These are phyloP conservation scores for Amanita pallidorosea DNA, from an alignment of 768 basidiomycete genomes.

Conservation along the genomic window DNA sequence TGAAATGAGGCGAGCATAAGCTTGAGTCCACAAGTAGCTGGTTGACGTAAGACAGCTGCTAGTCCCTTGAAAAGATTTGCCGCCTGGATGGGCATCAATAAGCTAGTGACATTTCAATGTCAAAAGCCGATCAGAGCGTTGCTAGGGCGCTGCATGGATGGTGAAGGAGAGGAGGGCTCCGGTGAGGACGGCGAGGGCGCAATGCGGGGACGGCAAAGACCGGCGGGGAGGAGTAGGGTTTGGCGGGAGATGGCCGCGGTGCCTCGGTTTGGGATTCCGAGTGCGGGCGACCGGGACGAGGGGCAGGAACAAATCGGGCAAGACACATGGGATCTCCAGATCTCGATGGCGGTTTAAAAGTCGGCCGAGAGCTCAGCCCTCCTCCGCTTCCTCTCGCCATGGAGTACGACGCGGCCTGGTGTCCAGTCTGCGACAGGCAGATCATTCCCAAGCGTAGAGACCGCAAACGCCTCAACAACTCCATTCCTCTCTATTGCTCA, in stretches of 20 bases:
- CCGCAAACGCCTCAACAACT: conserved; percentile 39
- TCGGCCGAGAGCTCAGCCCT: conserved; percentile 6
- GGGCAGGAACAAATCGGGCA: conserved; percentile 6
- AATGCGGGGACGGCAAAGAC: background rate
- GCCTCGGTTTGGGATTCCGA: conserved; percentile 12
- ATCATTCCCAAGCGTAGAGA: conserved; percentile 39
- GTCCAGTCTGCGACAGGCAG: conserved; percentile 68
- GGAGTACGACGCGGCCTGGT: conserved; percentile 67
- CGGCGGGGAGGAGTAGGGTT: conserved; percentile 3
- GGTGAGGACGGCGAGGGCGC: background rate
- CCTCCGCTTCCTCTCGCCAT: conserved; percentile 15
- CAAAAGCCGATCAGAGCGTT: background rate
- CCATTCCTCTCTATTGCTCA: conserved; percentile 79
- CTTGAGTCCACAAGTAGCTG: no score
- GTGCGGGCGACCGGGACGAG: conserved; percentile 17
- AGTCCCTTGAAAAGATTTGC: no score
- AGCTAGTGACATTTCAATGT: background rate
- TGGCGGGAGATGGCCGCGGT: conserved; percentile 15
- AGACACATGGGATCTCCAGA: conserved; percentile 5
- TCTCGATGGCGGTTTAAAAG: conserved; percentile 19
- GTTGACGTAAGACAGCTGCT: no score
- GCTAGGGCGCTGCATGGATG: background rate
- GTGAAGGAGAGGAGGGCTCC: background rate
- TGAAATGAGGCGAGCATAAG: no score
- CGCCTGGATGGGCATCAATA: no score